phyloP scores from a whole-genome alignment of 495 filamentous ascomycete species.

The Aspergillus ellipticus region DNA sequence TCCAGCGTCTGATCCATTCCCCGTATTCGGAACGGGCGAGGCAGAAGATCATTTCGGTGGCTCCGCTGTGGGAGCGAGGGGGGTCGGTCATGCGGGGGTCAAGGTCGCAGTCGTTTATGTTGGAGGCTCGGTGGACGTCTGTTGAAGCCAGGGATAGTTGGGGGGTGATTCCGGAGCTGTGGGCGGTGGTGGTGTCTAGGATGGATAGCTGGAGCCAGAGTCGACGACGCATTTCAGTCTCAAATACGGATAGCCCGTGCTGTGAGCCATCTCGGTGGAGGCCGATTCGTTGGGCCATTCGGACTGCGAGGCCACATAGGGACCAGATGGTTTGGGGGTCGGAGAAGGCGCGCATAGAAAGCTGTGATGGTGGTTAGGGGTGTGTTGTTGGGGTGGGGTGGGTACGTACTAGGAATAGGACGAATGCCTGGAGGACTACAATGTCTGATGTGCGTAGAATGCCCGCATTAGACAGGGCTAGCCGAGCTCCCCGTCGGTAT shows the following conservation, averaged over 20 bases:
- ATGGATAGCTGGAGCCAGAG: constrained; percentile 39
- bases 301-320: constrained; percentile 37
- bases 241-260: constrained; percentile 34
- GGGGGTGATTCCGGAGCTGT: constrained; percentile 28
- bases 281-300: constrained; percentile 43
- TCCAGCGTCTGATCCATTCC: constrained; percentile 38
- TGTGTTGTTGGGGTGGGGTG: background rate
- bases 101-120: constrained; percentile 57
- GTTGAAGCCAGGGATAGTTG: constrained; percentile 13
- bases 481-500: constrained; percentile 40
- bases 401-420: constrained; percentile 38
- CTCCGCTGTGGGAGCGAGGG: constrained; percentile 49
- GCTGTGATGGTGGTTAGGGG: constrained; percentile 8
- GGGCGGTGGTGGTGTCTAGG: constrained; percentile 31
- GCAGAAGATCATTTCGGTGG: constrained; percentile 68
- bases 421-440: constrained; percentile 43
- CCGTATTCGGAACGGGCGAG: constrained; percentile 45
- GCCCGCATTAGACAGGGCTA: constrained; percentile 44
- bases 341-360: constrained; percentile 29
- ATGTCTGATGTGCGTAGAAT: constrained; percentile 43
- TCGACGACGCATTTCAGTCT: constrained; percentile 45
- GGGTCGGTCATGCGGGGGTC: constrained; percentile 53
- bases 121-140: constrained; percentile 42
- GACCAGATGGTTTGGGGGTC: constrained; percentile 43
- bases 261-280: constrained; percentile 41